Percentiles rank a stretch among this genome's conserved stretches.
These are phyloP conservation scores for Huntiella omanensis DNA, from an alignment of 2,329 filamentous ascomycete species.

Conservation along the genomic window DNA sequence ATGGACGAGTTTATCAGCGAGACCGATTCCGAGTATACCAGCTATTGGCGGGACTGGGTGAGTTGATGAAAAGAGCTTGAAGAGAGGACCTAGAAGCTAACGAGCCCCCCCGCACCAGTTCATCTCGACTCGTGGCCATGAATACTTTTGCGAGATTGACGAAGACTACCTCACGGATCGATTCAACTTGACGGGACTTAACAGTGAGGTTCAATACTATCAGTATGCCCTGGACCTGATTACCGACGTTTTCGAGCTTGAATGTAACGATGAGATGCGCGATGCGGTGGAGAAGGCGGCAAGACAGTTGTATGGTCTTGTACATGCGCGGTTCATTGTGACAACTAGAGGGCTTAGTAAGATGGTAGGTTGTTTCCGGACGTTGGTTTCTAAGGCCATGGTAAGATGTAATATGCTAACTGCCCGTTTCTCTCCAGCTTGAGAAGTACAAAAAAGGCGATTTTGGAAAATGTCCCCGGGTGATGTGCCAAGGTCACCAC, in stretches of 20 bases:
- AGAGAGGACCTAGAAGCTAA: neutral
- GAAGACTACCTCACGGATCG: slow-evolving; percentile 96
- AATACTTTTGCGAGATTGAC: slow-evolving; percentile 99
- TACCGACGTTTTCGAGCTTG: slow-evolving; percentile 94
- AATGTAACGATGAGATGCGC: slow-evolving; percentile 95
- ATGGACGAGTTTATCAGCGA: slow-evolving; percentile 99
- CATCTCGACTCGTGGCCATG: slow-evolving; percentile 90
- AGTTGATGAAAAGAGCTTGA: slow-evolving; percentile 22
- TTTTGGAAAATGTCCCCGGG: slow-evolving; percentile 94
- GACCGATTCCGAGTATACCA: slow-evolving; percentile 96
- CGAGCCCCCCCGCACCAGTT: slow-evolving; percentile 42
- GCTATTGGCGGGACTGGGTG: slow-evolving; percentile 99
- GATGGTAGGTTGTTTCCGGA: slow-evolving; percentile 47
- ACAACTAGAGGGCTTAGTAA: slow-evolving; percentile 86
- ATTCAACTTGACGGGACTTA: slow-evolving; percentile 93
- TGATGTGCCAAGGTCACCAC: slow-evolving; percentile 84
- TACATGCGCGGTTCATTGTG: slow-evolving; percentile 92
- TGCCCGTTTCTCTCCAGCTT: slow-evolving; percentile 37
- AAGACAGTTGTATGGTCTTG: slow-evolving; percentile 82
- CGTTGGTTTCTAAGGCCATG: neutral
- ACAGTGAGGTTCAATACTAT: slow-evolving; percentile 96
- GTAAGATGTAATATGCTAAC: slow-evolving; percentile 1
- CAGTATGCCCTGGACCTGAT: slow-evolving; percentile 96
- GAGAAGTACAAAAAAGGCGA: slow-evolving; percentile 98
- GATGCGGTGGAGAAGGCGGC: slow-evolving; percentile 97